Conservation (phyloP, 169 alveolate genomes). For the Cryptosporidium muris region DNA sequence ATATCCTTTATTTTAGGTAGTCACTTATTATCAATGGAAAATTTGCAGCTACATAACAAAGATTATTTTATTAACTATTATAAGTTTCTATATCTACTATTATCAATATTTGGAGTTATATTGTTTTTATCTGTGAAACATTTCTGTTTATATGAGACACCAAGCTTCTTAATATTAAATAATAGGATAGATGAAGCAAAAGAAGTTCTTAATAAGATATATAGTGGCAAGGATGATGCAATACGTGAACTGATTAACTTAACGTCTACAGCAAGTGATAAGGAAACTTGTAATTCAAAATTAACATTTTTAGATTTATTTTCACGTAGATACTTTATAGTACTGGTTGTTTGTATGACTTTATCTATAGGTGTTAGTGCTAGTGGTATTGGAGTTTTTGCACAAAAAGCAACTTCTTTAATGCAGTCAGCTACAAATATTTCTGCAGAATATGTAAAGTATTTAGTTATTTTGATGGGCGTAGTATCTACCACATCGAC, state of each 20-base stretch:
- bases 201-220: conserved; percentile 52
- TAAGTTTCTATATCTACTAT: conserved; percentile 4
- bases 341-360: conserved; percentile 18
- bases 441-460: conserved; percentile 36
- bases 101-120: neutral
- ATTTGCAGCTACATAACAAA: no score
- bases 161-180: conserved; percentile 20
- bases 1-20: conserved; percentile 9
- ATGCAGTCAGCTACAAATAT: conserved; percentile 50
- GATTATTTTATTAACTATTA: conserved; percentile 1
- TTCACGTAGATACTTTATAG: conserved; percentile 23
- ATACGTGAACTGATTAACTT: conserved; percentile 6
- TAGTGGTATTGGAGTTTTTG: conserved; percentile 65
- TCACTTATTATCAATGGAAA: conserved; percentile 1
- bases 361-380: conserved; percentile 51
- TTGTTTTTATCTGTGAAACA: neutral
- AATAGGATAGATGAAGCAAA: conserved; percentile 48
- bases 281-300: neutral
- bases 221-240: conserved; percentile 5
- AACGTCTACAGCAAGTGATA: no score
- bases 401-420: conserved; percentile 48
- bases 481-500: conserved; percentile 16
- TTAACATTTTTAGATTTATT: conserved; percentile 22
- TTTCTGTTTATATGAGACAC: conserved; percentile 46
- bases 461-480: conserved; percentile 21